These are phyloP conservation scores for Hypoxylon sp. DNA, from an alignment of 2,329 filamentous ascomycete genomes.

Conservation along the genomic window DNA sequence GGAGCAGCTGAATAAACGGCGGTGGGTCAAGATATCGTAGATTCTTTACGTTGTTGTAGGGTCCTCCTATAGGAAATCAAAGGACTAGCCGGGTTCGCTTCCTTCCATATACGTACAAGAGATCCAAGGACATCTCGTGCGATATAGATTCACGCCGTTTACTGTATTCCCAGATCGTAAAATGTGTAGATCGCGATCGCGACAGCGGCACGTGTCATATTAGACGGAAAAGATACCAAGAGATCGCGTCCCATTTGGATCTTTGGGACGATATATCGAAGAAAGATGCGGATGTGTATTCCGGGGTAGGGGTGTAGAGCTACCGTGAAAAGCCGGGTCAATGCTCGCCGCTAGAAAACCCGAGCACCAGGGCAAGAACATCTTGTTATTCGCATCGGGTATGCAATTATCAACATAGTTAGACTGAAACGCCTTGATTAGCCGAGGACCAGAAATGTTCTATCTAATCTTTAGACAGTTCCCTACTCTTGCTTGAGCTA, in stretches of 20 bases:
- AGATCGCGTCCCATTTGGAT: constrained; percentile 25
- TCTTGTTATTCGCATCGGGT: constrained; percentile 2
- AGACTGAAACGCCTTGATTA: neutral
- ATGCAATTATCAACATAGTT: constrained; percentile 8
- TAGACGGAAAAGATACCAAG: constrained; percentile 5
- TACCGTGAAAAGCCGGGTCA: constrained; percentile 29
- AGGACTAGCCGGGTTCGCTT: constrained; percentile 12
- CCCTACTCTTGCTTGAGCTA: constrained; percentile 23
- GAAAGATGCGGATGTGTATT: constrained; percentile 33
- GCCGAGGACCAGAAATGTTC: neutral
- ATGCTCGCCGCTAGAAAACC: constrained; percentile 38
- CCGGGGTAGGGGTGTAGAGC: constrained; percentile 26
- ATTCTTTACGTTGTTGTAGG: constrained; percentile 13
- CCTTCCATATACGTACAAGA: constrained; percentile 8
- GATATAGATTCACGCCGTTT: constrained; percentile 13
- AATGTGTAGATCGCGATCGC: constrained; percentile 28
- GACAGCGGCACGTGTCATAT: constrained; percentile 34
- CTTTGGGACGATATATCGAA: constrained; percentile 23
- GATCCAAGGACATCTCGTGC: constrained; percentile 16
- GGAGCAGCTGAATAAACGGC: constrained; percentile 21
- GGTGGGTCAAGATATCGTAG: constrained; percentile 21
- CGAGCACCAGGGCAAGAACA: constrained; percentile 14
- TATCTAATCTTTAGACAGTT: constrained; percentile 1
- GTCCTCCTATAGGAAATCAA: constrained; percentile 8
- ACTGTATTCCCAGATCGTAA: constrained; percentile 17